These are phyloP conservation scores for Kuraishia capsulata DNA, from an alignment of 805 yeast species.

Conservation along the genomic window DNA sequence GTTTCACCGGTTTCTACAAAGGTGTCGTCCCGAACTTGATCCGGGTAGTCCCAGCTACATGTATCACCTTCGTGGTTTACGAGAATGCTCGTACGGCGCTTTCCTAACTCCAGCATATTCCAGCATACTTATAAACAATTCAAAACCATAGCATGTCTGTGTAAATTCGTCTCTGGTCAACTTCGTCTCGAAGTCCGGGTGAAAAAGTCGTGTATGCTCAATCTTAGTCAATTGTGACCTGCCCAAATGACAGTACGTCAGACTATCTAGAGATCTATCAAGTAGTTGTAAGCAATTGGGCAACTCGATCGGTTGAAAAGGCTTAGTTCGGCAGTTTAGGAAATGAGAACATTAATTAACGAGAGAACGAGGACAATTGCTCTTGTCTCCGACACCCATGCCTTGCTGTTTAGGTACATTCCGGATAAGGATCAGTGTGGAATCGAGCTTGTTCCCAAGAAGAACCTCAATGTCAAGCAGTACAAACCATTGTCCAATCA, in stretches of 20 bases:
- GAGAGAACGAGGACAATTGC: conserved; percentile 31
- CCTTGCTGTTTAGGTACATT: conserved; percentile 35
- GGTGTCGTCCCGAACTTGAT: conserved; percentile 73
- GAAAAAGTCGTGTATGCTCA: too few species aligned
- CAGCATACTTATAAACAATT: background rate
- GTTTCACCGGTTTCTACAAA: conserved; percentile 65
- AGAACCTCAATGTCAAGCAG: conserved; percentile 24
- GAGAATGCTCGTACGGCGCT: conserved; percentile 42
- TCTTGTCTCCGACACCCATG: conserved; percentile 31
- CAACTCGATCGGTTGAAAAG: too few species aligned
- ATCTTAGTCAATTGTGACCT: too few species aligned
- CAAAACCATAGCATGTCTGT: too few species aligned
- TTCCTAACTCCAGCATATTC: background rate
- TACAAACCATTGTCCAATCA: conserved; percentile 33
- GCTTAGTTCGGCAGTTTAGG: too few species aligned
- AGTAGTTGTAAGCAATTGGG: too few species aligned
- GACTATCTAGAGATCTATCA: too few species aligned
- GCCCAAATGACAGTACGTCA: too few species aligned
- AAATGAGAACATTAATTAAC: conserved; percentile 27
- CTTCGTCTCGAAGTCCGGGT: too few species aligned
- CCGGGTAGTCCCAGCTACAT: conserved; percentile 88
- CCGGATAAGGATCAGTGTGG: conserved; percentile 29
- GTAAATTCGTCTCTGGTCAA: background rate
- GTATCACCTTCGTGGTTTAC: conserved; percentile 80
- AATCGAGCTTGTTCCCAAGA: conserved; percentile 36